phyloP scores from a whole-genome alignment of 495 filamentous ascomycete genomes.

The Xylaria bambusicola region DNA sequence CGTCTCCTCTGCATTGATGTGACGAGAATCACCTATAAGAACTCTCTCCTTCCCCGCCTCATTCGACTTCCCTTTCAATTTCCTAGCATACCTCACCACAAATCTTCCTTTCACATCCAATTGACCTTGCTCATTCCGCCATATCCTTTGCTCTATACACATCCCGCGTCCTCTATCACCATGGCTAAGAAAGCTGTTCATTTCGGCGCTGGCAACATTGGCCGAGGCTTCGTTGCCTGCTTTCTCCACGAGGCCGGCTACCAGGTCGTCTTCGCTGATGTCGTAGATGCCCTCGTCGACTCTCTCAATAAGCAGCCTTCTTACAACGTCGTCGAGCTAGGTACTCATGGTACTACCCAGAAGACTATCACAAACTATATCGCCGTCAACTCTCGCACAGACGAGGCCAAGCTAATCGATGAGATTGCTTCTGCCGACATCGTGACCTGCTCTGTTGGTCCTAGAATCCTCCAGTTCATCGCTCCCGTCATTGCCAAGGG shows the following conservation, averaged over 20 bases:
- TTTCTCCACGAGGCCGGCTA: constrained; percentile 86
- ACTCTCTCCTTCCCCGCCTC: constrained; percentile 17
- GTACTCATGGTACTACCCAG: constrained; percentile 75
- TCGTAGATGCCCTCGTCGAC: constrained; percentile 77
- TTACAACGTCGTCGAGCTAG: constrained; percentile 93
- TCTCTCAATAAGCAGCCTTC: constrained; percentile 68
- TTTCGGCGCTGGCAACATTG: constrained; percentile 94
- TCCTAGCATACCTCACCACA: background rate
- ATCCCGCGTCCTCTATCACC: constrained; percentile 43
- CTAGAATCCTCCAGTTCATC: constrained; percentile 93
- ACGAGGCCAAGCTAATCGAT: constrained; percentile 74
- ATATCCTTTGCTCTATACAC: background rate
- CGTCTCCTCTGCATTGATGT: background rate
- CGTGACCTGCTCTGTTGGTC: constrained; percentile 95
- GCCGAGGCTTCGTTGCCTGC: constrained; percentile 58
- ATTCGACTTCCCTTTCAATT: background rate
- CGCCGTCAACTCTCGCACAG: constrained; percentile 88
- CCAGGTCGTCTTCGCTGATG: constrained; percentile 94
- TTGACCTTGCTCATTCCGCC: background rate
- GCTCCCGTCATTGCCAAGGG: constrained; percentile 91
- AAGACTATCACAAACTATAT: constrained; percentile 90
- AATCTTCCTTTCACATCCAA: background rate
- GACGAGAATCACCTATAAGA: constrained; percentile 17
- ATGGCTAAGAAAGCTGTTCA: constrained; percentile 84
- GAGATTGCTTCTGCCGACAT: constrained; percentile 86